A percentile compares a stretch with the other conserved stretches of the same genome.
These are phyloP conservation scores for Huntiella moniliformis DNA, from an alignment of 2,329 filamentous ascomycete genomes.

Conservation along the genomic window DNA sequence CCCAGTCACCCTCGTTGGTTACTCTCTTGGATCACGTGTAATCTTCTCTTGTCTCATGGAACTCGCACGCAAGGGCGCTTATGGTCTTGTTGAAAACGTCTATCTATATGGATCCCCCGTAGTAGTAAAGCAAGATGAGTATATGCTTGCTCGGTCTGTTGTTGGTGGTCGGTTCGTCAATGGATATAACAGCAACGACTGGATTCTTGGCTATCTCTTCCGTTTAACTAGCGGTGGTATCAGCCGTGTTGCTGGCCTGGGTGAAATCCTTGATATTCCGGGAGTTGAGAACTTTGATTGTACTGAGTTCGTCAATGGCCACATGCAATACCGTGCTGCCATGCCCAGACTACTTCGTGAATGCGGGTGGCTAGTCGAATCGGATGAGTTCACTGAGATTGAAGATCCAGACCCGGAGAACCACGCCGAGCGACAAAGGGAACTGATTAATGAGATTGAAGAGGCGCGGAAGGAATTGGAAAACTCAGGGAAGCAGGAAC, in stretches of 20 bases:
- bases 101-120: slow-evolving; percentile 87
- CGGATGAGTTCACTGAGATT: slow-evolving; percentile 88
- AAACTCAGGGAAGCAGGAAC: slow-evolving; percentile 44
- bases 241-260: slow-evolving; percentile 69
- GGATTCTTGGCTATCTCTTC: slow-evolving; percentile 94
- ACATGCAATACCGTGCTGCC: slow-evolving; percentile 89
- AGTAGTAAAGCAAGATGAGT: slow-evolving; percentile 84
- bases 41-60: slow-evolving; percentile 86
- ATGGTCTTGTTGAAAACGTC: slow-evolving; percentile 81
- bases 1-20: slow-evolving; percentile 83
- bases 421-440: slow-evolving; percentile 67
- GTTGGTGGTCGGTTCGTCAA: slow-evolving; percentile 89
- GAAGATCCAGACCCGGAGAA: slow-evolving; percentile 95
- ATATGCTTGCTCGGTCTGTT: slow-evolving; percentile 58
- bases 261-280: slow-evolving; percentile 53
- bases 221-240: slow-evolving; percentile 85
- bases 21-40: slow-evolving; percentile 78
- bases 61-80: slow-evolving; percentile 63
- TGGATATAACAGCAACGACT: slow-evolving; percentile 85
- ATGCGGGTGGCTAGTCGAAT: slow-evolving; percentile 79
- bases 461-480: slow-evolving; percentile 78
- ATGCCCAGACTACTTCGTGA: slow-evolving; percentile 79
- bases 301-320: slow-evolving; percentile 67
- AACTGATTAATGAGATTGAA: slow-evolving; percentile 92
- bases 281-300: slow-evolving; percentile 81